Conservation (phyloP, 768 basidiomycete genomes). For the Rubroboletus satanas region DNA sequence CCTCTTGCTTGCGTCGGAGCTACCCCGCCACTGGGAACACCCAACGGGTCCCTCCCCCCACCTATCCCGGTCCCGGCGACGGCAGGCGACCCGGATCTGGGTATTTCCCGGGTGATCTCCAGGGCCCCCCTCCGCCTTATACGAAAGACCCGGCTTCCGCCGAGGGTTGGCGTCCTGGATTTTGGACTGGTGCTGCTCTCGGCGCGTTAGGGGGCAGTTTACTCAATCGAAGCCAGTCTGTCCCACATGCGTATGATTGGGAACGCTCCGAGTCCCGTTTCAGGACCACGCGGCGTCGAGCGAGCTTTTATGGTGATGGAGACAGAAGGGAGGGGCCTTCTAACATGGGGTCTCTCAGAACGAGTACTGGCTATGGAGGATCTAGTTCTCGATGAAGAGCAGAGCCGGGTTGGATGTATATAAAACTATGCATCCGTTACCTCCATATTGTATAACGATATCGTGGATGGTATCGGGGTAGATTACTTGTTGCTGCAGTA, state of each 20-base stretch:
- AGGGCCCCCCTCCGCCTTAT: conserved; percentile 58
- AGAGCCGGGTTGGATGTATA: not conserved
- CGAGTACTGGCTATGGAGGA: conserved; percentile 78
- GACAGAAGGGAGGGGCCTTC: conserved; percentile 71
- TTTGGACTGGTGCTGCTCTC: conserved; percentile 78
- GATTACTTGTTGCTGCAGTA: not conserved
- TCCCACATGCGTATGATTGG: conserved; percentile 50
- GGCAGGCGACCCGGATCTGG: conserved; percentile 31
- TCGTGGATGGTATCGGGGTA: not conserved
- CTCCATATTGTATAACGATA: not conserved
- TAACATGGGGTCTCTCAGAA: conserved; percentile 64
- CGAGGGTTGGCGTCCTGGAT: conserved; percentile 61
- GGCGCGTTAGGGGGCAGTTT: conserved; percentile 67
- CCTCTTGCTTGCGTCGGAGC: conserved; percentile 45
- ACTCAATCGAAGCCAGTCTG: conserved; percentile 39
- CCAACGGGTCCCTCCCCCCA: conserved; percentile 23
- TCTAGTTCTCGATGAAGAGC: conserved; percentile 59
- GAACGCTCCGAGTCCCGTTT: conserved; percentile 42
- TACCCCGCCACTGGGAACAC: conserved; percentile 30
- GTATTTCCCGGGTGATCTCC: conserved; percentile 51
- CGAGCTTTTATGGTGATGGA: conserved; percentile 26
- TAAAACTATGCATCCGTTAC: not conserved
- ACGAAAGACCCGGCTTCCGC: conserved; percentile 34
- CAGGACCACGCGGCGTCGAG: conserved; percentile 26
- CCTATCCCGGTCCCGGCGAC: conserved; percentile 30